Conservation (phyloP, 495 filamentous ascomycete species). For the Penicillium waksmanii region DNA sequence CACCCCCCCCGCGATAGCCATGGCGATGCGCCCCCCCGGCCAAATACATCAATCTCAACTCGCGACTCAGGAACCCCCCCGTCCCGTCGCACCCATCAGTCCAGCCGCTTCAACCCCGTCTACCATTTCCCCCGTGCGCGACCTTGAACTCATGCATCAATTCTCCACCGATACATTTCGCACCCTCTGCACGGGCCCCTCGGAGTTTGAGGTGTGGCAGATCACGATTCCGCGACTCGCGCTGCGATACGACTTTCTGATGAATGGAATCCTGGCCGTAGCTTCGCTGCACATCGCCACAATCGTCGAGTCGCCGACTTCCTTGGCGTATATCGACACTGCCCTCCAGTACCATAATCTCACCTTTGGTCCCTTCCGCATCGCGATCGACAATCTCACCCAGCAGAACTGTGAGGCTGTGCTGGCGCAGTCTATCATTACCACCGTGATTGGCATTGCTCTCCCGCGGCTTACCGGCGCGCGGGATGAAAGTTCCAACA, state of each 20-base stretch:
- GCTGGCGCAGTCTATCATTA: constrained; percentile 55
- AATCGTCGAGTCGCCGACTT: constrained; percentile 34
- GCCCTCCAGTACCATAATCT: constrained; percentile 55
- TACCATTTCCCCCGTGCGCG: constrained; percentile 30
- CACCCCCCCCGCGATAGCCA: constrained; percentile 23
- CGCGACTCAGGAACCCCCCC: constrained; percentile 14
- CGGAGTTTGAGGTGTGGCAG: constrained; percentile 40
- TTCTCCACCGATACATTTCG: constrained; percentile 46
- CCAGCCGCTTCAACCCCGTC: constrained; percentile 24
- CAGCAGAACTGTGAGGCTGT: constrained; percentile 55
- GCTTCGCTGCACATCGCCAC: constrained; percentile 58
- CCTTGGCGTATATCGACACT: constrained; percentile 51
- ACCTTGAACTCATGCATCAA: constrained; percentile 48
- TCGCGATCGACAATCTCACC: constrained; percentile 48
- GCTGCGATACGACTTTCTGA: constrained; percentile 54
- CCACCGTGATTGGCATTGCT: constrained; percentile 51
- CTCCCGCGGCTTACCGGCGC: constrained; percentile 46
- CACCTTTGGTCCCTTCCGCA: constrained; percentile 49
- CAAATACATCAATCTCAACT: constrained; percentile 1
- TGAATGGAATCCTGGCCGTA: constrained; percentile 58
- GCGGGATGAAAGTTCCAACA: constrained; percentile 32
- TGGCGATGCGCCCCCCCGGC: constrained; percentile 6
- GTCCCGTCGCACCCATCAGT: constrained; percentile 24
- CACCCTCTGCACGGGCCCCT: constrained; percentile 34
- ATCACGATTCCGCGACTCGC: constrained; percentile 51